Evolutionary conservation across 768 basidiomycete genomes (phyloP).

Genomic region (Xerocomus brunneocitrinus): DNA sequence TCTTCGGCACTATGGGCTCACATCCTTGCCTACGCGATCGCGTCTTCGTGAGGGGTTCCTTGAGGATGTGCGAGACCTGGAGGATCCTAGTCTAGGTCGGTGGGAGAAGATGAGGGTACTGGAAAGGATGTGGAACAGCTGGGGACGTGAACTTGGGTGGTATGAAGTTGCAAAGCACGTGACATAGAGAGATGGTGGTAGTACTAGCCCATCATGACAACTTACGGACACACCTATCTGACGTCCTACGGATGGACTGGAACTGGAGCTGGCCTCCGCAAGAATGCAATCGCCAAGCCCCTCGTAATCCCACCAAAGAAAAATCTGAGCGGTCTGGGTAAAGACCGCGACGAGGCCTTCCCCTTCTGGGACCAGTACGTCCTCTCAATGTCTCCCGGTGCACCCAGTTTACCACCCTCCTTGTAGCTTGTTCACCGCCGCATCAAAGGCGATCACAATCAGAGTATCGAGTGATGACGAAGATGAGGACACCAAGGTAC

Average conservation of each 20-base stretch:
- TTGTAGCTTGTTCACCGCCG: slow-evolving; percentile 63
- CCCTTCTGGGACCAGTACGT: slow-evolving; percentile 98
- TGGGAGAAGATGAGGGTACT: slow-evolving; percentile 74
- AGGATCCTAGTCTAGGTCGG: slow-evolving; percentile 63
- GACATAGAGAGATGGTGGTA: neutral
- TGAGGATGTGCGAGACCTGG: slow-evolving; percentile 79
- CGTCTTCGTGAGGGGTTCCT: slow-evolving; percentile 74
- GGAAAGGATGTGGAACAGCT: slow-evolving; percentile 85
- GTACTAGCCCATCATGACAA: slow-evolving; percentile 8
- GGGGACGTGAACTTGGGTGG: slow-evolving; percentile 72
- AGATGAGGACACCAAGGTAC: slow-evolving; percentile 34
- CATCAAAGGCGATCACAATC: slow-evolving; percentile 78
- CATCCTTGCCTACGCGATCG: slow-evolving; percentile 51
- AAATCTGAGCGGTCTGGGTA: slow-evolving; percentile 81
- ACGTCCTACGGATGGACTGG: slow-evolving; percentile 86
- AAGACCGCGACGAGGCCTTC: slow-evolving; percentile 91
- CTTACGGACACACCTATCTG: slow-evolving; percentile 59
- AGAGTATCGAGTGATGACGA: slow-evolving; percentile 54
- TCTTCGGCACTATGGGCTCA: slow-evolving; percentile 61
- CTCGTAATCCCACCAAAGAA: slow-evolving; percentile 80
- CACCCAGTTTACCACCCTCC: neutral
- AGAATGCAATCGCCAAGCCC: slow-evolving; percentile 74
- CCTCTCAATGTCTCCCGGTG: neutral
- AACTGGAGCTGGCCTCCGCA: slow-evolving; percentile 77
- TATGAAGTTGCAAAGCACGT: slow-evolving; percentile 24